A percentile compares a stretch with the other conserved stretches of the same genome.
These are phyloP conservation scores for Eutrema salsugineum DNA, from an alignment of 441 rosid genomes.

Conservation along the genomic window DNA sequence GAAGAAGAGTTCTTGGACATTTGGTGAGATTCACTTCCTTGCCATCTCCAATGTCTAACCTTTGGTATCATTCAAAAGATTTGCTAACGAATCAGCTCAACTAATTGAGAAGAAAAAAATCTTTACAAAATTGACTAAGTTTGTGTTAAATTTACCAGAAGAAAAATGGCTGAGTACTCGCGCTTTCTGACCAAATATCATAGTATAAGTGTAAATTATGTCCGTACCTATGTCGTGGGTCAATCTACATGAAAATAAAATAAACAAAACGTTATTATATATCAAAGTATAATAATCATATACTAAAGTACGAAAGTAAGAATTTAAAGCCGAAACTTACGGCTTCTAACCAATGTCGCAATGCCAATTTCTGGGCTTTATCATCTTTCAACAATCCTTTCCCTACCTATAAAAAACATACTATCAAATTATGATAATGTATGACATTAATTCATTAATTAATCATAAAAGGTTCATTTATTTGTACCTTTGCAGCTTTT, in stretches of 20 bases:
- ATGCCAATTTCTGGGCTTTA: conserved; percentile 63
- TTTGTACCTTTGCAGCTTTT: conserved; percentile 61
- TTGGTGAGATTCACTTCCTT: conserved; percentile 47
- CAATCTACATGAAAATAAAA: conserved; percentile 42
- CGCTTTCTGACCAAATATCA: conserved; percentile 56
- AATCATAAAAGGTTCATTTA: not conserved
- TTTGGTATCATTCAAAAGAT: conserved; percentile 13
- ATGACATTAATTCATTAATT: not conserved
- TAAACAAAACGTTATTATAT: not conserved
- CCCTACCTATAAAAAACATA: conserved; percentile 45
- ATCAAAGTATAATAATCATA: not conserved
- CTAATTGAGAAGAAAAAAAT: not conserved
- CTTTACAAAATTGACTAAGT: not conserved
- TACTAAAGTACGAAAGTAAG: not conserved
- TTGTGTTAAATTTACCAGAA: conserved; percentile 43
- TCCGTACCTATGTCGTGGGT: conserved; percentile 70
- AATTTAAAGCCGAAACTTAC: conserved; percentile 40
- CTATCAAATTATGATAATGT: not conserved
- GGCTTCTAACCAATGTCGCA: conserved; percentile 77
- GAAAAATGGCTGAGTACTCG: conserved; percentile 63
- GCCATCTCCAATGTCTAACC: conserved; percentile 75
- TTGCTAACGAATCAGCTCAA: not conserved
- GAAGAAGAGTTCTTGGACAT: conserved; percentile 50
- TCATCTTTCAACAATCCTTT: conserved; percentile 66
- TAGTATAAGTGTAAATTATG: conserved; percentile 66